These are phyloP conservation scores for Colletotrichum brevisporum DNA, from an alignment of 2,329 filamentous ascomycete species.

Conservation along the genomic window DNA sequence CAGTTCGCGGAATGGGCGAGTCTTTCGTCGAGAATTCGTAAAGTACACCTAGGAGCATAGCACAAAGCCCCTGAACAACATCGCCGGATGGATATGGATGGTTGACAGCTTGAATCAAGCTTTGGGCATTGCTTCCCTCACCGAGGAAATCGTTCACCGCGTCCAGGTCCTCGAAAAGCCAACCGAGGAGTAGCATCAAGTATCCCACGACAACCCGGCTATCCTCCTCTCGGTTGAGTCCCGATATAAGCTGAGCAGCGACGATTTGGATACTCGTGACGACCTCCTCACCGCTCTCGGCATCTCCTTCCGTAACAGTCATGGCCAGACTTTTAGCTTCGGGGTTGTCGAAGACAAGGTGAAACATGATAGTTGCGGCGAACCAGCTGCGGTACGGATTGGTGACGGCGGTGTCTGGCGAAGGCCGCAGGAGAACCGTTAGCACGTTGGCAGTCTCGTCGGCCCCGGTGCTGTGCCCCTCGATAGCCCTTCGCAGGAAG, in stretches of 20 bases:
- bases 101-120: slow-evolving; percentile 79
- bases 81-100: slow-evolving; percentile 72
- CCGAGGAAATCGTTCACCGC: slow-evolving; percentile 93
- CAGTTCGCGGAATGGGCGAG: slow-evolving; percentile 87
- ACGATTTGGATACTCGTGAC: slow-evolving; percentile 94
- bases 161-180: slow-evolving; percentile 93
- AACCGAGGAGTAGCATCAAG: slow-evolving; percentile 88
- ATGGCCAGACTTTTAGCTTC: slow-evolving; percentile 86
- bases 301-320: slow-evolving; percentile 89
- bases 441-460: slow-evolving; percentile 92
- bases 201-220: slow-evolving; percentile 86
- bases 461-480: slow-evolving; percentile 82
- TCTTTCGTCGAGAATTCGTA: slow-evolving; percentile 99
- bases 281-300: slow-evolving; percentile 90
- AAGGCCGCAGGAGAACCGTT: slow-evolving; percentile 81
- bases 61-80: slow-evolving; percentile 85
- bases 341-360: slow-evolving; percentile 84
- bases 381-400: slow-evolving; percentile 95
- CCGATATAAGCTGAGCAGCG: slow-evolving; percentile 86
- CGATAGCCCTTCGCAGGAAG: slow-evolving; percentile 89
- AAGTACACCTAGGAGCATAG: slow-evolving; percentile 86
- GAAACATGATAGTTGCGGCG: slow-evolving; percentile 87
- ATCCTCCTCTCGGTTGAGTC: slow-evolving; percentile 82
- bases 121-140: slow-evolving; percentile 93
- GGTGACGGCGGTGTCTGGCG: slow-evolving; percentile 70